Percentiles rank a stretch among this genome's conserved stretches.
Evolutionary conservation across 768 basidiomycete species (phyloP).

Genomic region (Imleria badia): DNA sequence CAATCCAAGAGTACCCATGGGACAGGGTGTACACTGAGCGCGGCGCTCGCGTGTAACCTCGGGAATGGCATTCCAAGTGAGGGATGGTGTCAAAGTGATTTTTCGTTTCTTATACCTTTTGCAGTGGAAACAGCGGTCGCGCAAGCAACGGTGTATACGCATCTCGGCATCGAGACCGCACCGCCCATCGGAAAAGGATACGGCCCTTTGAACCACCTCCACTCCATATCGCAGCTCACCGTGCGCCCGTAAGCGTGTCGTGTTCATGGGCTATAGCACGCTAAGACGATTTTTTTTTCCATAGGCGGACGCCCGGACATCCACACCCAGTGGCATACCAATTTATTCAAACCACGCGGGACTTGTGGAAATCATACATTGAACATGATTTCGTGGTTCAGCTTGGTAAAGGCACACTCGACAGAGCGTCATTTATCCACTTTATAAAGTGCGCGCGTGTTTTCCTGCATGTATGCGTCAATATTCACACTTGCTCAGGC

Average conservation of each 20-base stretch:
- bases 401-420: constrained; percentile 71
- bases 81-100: neutral
- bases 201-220: constrained; percentile 87
- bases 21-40: constrained; percentile 89
- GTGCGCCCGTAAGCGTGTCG: constrained; percentile 54
- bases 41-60: constrained; percentile 71
- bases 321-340: constrained; percentile 68
- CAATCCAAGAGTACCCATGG: constrained; percentile 81
- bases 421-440: constrained; percentile 66
- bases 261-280: neutral
- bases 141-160: constrained; percentile 68
- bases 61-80: constrained; percentile 48
- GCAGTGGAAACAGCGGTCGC: constrained; percentile 58
- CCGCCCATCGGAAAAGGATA: constrained; percentile 67
- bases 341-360: constrained; percentile 56
- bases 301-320: constrained; percentile 55
- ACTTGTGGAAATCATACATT: constrained; percentile 72
- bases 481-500: constrained; percentile 41
- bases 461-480: neutral
- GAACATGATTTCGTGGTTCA: constrained; percentile 82
- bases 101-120: neutral
- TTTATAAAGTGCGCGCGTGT: constrained; percentile 73
- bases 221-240: constrained; percentile 46
- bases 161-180: constrained; percentile 71
- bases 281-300: neutral